Percentiles rank a stretch among this genome's conserved stretches.
Conservation (phyloP, 1,284 basidiomycete species). For the Trametes pubescens region DNA sequence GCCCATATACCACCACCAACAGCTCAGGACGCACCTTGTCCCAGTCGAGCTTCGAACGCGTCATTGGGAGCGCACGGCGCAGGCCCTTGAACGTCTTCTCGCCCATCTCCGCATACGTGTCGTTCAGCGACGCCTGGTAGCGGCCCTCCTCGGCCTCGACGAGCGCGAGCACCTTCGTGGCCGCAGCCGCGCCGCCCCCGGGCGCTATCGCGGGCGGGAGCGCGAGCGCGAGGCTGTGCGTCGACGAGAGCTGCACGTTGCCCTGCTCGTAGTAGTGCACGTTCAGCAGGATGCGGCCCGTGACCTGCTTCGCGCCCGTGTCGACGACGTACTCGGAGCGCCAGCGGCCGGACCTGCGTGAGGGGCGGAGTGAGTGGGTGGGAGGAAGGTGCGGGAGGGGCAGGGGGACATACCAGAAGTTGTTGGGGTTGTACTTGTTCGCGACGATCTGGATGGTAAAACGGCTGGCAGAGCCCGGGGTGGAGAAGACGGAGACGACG, state of each 20-base stretch:
- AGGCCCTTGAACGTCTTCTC: constrained; percentile 93
- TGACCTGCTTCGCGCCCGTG: constrained; percentile 59
- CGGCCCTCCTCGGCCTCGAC: constrained; percentile 81
- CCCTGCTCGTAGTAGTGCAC: constrained; percentile 98
- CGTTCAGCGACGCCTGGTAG: constrained; percentile 81
- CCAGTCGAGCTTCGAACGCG: constrained; percentile 95
- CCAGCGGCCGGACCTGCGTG: constrained; percentile 89
- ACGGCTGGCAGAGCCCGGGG: constrained; percentile 49
- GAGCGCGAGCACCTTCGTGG: constrained; percentile 80
- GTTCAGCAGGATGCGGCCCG: constrained; percentile 79
- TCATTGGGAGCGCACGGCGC: constrained; percentile 88
- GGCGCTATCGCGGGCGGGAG: constrained; percentile 66
- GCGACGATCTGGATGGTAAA: constrained; percentile 88
- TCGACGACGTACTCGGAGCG: constrained; percentile 80
- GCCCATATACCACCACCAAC: not conserved
- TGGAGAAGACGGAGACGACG: constrained; percentile 74
- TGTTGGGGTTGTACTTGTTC: constrained; percentile 92
- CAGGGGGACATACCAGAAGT: constrained; percentile 77
- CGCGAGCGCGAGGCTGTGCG: constrained; percentile 69
- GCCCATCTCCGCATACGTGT: constrained; percentile 85
- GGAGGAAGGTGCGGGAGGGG: not conserved
- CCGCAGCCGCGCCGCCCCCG: constrained; percentile 60
- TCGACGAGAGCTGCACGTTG: constrained; percentile 90
- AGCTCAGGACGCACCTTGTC: constrained; percentile 64
- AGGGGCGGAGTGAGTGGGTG: not conserved